These are phyloP conservation scores for Salicornia ramosissima DNA, from an alignment of 148 eudicot genomes.

Conservation along the genomic window DNA sequence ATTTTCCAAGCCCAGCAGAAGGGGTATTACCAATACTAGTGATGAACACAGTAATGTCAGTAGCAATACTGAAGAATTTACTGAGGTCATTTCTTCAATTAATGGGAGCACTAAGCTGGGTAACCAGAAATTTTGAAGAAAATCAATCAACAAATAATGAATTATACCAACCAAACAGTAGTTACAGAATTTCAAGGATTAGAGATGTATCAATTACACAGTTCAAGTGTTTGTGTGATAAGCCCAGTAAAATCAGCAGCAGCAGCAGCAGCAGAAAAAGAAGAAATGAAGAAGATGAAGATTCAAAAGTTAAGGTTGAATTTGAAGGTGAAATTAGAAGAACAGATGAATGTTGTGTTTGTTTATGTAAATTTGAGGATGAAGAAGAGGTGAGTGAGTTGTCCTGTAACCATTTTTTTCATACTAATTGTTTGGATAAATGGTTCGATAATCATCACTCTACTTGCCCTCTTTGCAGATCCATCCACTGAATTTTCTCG, in stretches of 20 bases:
- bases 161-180: conserved; percentile 1
- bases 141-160: conserved; percentile 21
- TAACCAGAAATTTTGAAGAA: conserved; percentile 24
- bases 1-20: conserved; percentile 50
- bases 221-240: conserved; percentile 23
- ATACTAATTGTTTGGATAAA: conserved; percentile 55
- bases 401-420: conserved; percentile 81
- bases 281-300: neutral
- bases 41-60: conserved; percentile 54
- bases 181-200: neutral
- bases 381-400: conserved; percentile 69
- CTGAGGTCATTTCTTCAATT: conserved; percentile 39
- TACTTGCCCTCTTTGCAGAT: conserved; percentile 84
- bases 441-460: conserved; percentile 61
- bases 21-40: conserved; percentile 53
- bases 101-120: conserved; percentile 22
- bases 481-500: conserved; percentile 26
- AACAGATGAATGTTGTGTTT: conserved; percentile 46
- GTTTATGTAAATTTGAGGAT: conserved; percentile 50
- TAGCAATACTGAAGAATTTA: conserved; percentile 44
- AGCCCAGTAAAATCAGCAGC: neutral
- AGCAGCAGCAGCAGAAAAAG: neutral
- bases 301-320: neutral
- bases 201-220: conserved; percentile 33
- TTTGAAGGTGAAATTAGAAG: neutral